Evolutionary conservation across 108 stramenopile genomes (phyloP).

Genomic region (Cyclotella baltica): DNA sequence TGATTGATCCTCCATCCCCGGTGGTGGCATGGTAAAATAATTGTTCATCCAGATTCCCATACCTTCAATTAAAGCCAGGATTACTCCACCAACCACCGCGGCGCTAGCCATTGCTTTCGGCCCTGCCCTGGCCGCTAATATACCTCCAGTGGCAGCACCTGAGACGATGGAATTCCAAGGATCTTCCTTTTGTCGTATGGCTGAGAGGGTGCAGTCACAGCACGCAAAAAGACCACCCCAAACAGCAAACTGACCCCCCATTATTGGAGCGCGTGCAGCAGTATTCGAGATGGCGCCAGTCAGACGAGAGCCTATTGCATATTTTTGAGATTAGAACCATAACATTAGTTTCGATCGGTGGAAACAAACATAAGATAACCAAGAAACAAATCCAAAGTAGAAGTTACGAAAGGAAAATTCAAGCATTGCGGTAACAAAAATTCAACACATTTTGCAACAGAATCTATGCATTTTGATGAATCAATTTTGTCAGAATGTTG

Average conservation of each 20-base stretch:
- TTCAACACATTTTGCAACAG: no score
- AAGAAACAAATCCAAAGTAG: no score
- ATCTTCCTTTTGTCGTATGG: slow-evolving; percentile 97
- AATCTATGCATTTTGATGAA: no score
- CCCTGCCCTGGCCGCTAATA: slow-evolving; percentile 96
- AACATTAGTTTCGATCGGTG: neutral
- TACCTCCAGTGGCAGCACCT: slow-evolving; percentile 94
- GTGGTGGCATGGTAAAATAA: slow-evolving; percentile 44
- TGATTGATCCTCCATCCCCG: slow-evolving; percentile 55
- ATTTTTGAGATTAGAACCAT: neutral
- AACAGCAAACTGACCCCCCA: slow-evolving; percentile 94
- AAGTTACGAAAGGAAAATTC: no score
- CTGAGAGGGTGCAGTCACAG: slow-evolving; percentile 94
- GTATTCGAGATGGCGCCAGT: slow-evolving; percentile 81
- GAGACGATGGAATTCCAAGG: slow-evolving; percentile 98
- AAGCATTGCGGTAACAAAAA: no score
- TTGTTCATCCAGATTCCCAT: slow-evolving; percentile 85
- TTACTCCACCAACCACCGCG: slow-evolving; percentile 93
- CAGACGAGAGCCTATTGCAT: slow-evolving; percentile 54
- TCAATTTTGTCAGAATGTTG: no score
- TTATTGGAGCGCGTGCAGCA: slow-evolving; percentile 92
- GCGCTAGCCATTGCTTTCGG: slow-evolving; percentile 94
- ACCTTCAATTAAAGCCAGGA: slow-evolving; percentile 98
- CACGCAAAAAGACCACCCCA: slow-evolving; percentile 98
- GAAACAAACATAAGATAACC: neutral